Percentiles rank a stretch among this genome's conserved stretches.
phyloP scores from a whole-genome alignment of 306 rosid species.

The Dryas drummondii region DNA sequence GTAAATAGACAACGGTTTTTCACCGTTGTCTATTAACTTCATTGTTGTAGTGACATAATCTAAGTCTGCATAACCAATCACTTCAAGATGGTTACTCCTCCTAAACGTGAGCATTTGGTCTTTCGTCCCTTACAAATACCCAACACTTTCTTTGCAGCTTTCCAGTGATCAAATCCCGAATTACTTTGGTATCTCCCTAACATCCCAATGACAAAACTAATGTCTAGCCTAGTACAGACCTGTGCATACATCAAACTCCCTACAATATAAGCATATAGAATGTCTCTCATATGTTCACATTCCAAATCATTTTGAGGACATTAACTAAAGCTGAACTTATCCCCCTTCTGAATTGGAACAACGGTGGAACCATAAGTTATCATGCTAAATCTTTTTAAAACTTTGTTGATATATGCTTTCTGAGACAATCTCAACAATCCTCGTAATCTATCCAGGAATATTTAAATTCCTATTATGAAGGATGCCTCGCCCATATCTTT shows the following conservation, averaged over 20 bases:
- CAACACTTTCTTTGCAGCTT: constrained; percentile 1
- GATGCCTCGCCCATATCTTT: background rate
- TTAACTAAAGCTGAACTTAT: background rate
- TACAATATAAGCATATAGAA: background rate
- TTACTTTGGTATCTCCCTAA: background rate
- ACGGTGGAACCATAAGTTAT: background rate
- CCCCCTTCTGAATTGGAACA: background rate
- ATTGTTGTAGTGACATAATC: no score
- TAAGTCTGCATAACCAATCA: background rate
- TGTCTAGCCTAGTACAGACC: background rate
- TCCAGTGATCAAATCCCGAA: background rate
- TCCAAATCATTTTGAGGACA: background rate
- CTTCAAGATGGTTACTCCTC: background rate
- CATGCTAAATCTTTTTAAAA: background rate
- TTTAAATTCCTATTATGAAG: background rate
- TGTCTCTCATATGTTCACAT: background rate
- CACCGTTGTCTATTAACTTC: no score
- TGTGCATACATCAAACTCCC: background rate
- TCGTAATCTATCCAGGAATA: no score
- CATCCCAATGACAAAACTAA: background rate
- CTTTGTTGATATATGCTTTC: background rate
- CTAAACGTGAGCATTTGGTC: background rate
- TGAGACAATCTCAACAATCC: background rate
- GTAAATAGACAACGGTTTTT: no score
- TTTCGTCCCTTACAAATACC: background rate